phyloP scores from a whole-genome alignment of 2,329 filamentous ascomycete genomes.

The Fusarium pseudograminearum region DNA sequence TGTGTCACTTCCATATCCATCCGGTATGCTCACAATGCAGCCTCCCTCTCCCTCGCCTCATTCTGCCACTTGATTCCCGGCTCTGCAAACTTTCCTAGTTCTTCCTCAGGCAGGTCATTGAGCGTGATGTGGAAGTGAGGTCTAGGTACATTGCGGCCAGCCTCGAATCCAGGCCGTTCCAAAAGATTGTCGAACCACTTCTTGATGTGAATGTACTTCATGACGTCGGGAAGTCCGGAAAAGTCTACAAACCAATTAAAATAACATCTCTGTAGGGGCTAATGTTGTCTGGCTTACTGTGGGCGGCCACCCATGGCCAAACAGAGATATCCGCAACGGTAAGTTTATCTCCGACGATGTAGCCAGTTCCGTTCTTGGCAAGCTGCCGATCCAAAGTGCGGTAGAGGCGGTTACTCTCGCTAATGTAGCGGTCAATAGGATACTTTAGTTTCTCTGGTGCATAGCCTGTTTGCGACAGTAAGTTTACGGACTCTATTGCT shows the following conservation, averaged over 20 bases:
- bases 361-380: conserved; percentile 64
- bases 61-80: not conserved
- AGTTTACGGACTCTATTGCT: not conserved
- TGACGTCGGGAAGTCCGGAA: conserved; percentile 61
- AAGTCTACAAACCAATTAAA: not conserved
- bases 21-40: not conserved
- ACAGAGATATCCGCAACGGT: conserved; percentile 83
- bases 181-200: conserved; percentile 80
- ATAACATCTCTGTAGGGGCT: fast-evolving
- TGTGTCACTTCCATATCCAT: not conserved
- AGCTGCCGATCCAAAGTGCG: conserved; percentile 76
- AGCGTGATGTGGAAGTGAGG: conserved; percentile 70
- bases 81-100: conserved; percentile 61
- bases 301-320: conserved; percentile 78
- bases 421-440: conserved; percentile 74
- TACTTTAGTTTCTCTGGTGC: not conserved
- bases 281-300: conserved; percentile 52
- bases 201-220: conserved; percentile 79
- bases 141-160: conserved; percentile 78
- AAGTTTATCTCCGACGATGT: conserved; percentile 73
- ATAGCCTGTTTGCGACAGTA: not conserved
- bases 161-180: conserved; percentile 77
- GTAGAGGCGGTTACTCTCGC: conserved; percentile 86
- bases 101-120: conserved; percentile 59
- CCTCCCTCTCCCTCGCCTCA: not conserved